Conservation (phyloP, 345 rosid species). For the Brassica juncea region DNA sequence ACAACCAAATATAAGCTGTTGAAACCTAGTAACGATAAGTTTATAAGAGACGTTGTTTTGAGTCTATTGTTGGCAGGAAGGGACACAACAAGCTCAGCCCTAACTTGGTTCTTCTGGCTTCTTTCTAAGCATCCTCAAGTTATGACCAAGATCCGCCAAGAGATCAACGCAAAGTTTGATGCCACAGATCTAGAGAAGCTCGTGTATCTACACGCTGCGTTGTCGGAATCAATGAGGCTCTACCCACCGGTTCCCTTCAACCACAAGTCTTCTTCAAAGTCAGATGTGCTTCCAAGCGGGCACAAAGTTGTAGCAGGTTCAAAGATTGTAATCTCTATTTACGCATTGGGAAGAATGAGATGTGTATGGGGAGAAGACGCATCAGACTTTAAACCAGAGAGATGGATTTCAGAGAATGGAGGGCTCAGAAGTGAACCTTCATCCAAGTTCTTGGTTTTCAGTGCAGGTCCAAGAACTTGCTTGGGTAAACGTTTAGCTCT, state of each 20-base stretch:
- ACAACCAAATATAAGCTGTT: slow-evolving; percentile 16
- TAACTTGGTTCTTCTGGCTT: slow-evolving; percentile 51
- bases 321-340: too few species aligned
- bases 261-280: neutral
- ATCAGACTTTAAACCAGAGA: neutral
- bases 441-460: neutral
- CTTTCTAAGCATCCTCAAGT: slow-evolving; percentile 39
- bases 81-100: slow-evolving; percentile 43
- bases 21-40: slow-evolving; percentile 16
- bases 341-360: too few species aligned
- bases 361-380: neutral
- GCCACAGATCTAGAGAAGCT: neutral
- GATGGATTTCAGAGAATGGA: neutral
- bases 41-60: slow-evolving; percentile 42
- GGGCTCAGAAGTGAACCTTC: neutral
- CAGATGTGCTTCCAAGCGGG: too few species aligned
- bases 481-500: too few species aligned
- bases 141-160: neutral
- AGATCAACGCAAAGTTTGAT: neutral
- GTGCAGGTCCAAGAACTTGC: too few species aligned
- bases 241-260: neutral
- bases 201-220: neutral
- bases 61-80: slow-evolving; percentile 46
- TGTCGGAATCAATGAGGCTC: neutral
- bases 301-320: too few species aligned